Evolutionary conservation across 805 yeast species (phyloP).

Genomic region (Pichia eremophila): DNA sequence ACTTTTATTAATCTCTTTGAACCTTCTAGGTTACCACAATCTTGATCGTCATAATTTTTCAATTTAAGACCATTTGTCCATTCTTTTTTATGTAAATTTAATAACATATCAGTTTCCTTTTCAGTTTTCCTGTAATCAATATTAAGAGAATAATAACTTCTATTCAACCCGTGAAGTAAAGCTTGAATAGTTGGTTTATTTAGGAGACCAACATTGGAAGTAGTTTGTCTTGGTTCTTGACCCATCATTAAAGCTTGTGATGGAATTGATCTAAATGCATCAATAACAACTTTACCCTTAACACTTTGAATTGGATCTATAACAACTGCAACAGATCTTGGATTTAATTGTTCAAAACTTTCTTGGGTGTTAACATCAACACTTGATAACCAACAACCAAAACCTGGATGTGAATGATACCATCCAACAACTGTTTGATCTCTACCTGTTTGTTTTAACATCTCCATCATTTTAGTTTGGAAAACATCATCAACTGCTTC

Average conservation of each 20-base stretch:
- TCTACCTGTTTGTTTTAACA: slow-evolving; percentile 98
- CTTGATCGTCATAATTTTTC: slow-evolving; percentile 68
- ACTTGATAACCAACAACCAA: slow-evolving; percentile 98
- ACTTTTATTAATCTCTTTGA: slow-evolving; percentile 77
- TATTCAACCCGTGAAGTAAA: slow-evolving; percentile 90
- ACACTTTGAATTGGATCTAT: slow-evolving; percentile 98
- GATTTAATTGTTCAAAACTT: slow-evolving; percentile 91
- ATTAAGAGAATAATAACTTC: slow-evolving; percentile 92
- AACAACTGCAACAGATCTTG: slow-evolving; percentile 96
- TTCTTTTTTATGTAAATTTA: slow-evolving; percentile 86
- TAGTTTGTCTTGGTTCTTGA: slow-evolving; percentile 95
- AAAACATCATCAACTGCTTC: slow-evolving; percentile 99
- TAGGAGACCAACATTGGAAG: slow-evolving; percentile 89
- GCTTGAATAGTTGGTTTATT: slow-evolving; percentile 97
- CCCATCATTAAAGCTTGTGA: slow-evolving; percentile 86
- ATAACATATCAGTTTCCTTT: slow-evolving; percentile 85
- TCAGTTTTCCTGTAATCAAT: slow-evolving; percentile 91
- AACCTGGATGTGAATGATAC: slow-evolving; percentile 99
- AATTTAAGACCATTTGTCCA: slow-evolving; percentile 91
- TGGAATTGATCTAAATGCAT: slow-evolving; percentile 92
- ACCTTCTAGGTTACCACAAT: slow-evolving; percentile 62
- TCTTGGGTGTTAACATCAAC: slow-evolving; percentile 98
- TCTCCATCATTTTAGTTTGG: slow-evolving; percentile 99
- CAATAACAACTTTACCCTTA: slow-evolving; percentile 97
- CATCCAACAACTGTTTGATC: slow-evolving; percentile 99